phyloP scores from a whole-genome alignment of 1,284 basidiomycete genomes.

The Naganishia albida region DNA sequence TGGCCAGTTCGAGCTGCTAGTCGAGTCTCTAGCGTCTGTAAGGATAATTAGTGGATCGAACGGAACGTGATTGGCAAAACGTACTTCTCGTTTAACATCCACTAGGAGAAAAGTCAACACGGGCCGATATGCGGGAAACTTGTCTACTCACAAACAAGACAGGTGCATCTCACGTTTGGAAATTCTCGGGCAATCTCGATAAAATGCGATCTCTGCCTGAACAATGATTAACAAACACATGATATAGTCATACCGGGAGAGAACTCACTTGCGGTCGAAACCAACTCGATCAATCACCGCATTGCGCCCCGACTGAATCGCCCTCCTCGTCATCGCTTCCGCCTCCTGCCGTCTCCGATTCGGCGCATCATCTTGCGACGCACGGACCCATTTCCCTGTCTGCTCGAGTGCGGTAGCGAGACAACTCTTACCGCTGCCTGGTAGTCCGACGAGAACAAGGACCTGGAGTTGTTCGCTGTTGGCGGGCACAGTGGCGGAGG shows the following conservation, averaged over 20 bases:
- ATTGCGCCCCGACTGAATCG: constrained; percentile 42
- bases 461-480: constrained; percentile 35
- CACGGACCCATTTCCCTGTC: constrained; percentile 45
- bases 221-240: not conserved
- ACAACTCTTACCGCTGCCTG: constrained; percentile 51
- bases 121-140: not conserved
- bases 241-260: not conserved
- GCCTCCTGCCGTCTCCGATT: constrained; percentile 45
- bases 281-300: constrained; percentile 51
- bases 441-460: constrained; percentile 49
- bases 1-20: constrained; percentile 42
- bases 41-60: constrained; percentile 34
- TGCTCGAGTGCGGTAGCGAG: constrained; percentile 43
- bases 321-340: constrained; percentile 42
- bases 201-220: constrained; percentile 52
- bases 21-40: constrained; percentile 40
- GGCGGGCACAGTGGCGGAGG: not conserved
- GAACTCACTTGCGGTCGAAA: constrained; percentile 49
- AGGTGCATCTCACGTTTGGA: constrained; percentile 26
- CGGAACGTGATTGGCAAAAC: not conserved
- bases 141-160: constrained; percentile 30
- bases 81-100: constrained; percentile 25
- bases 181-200: constrained; percentile 40
- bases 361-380: constrained; percentile 52
- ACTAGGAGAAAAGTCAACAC: not conserved